A percentile compares a stretch with the other conserved stretches of the same genome.
Evolutionary conservation across 2,329 filamentous ascomycete genomes (phyloP).

Genomic region (Coccinonectria pachysandricola): DNA sequence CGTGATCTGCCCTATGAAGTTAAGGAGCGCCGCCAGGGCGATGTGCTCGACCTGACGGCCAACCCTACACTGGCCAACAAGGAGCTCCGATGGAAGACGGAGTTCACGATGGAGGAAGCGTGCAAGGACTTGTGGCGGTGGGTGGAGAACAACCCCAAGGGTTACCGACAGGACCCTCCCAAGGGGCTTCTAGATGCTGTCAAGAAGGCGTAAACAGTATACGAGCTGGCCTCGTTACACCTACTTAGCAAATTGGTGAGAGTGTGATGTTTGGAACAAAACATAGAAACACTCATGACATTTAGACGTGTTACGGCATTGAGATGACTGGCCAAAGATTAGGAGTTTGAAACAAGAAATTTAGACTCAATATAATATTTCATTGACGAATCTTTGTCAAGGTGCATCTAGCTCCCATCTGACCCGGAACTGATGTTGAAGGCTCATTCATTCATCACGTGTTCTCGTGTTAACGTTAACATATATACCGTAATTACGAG

Average conservation of each 20-base stretch:
- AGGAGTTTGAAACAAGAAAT: constrained; percentile 1
- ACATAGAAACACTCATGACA: constrained; percentile 12
- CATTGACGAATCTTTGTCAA: too few relatives aligned
- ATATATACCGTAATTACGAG: too few relatives aligned
- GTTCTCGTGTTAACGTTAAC: too few relatives aligned
- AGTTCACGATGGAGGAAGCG: constrained; percentile 82
- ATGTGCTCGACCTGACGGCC: constrained; percentile 90
- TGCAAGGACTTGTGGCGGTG: constrained; percentile 93
- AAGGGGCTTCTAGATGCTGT: constrained; percentile 61
- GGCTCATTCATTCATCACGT: too few relatives aligned
- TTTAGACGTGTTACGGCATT: constrained; percentile 12
- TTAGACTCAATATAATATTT: too few relatives aligned
- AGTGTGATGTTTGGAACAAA: constrained; percentile 11
- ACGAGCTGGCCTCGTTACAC: constrained; percentile 9
- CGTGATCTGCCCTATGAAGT: constrained; percentile 81
- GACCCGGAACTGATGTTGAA: too few relatives aligned
- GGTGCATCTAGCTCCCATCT: too few relatives aligned
- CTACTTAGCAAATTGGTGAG: constrained; percentile 4
- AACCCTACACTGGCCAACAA: constrained; percentile 79
- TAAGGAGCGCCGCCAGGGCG: constrained; percentile 69
- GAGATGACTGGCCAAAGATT: too few relatives aligned
- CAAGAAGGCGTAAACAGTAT: constrained; percentile 23
- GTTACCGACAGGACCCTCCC: constrained; percentile 87
- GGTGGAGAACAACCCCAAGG: constrained; percentile 94
- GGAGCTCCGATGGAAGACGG: constrained; percentile 87